Base-by-base conservation (phyloP, 1,139 yeast species). In the Nematodospora anomalae region DNA sequence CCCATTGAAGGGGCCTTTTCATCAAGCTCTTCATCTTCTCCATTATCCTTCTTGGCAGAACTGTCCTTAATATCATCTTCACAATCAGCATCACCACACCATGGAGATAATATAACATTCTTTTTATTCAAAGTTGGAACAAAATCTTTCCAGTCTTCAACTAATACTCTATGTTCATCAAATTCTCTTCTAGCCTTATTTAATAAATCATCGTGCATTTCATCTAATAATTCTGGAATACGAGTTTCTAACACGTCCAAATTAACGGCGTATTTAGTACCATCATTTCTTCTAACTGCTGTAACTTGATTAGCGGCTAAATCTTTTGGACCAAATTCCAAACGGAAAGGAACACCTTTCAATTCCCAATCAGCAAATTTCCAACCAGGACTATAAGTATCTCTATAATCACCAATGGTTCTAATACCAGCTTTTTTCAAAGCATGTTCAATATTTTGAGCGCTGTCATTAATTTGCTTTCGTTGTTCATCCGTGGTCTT, bases 1-100 rank as follows among this genome's bases (percentile, higher is more conserved):
- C 99, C 99, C 99, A 94, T 94, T 42, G 95, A 83, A 57, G 98
- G 98, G 18, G 98, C 89, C 65, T 86, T 85, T 54, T 92, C 98
- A 59, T 94, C 99, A 35, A 75, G 86, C 58, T 85, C 96, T 56
- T 79, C 87, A 37, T 83, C 94, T 46, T 80, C 88, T 44, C 87
- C 90, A 51, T 85, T 81, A 50, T 80, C 81, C 57, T 80, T 84
- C 62, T 79, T 83, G 24, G 96, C 92, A 30, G 97, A 88, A 32
- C 87, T 74, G 37, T 90, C 96, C 74, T 92, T 94, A 66, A 94
- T 94, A 51, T 86, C 94, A 53, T 94, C 98, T 68, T 94, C 99
- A 76, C 98, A 92, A 49, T 80, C 95, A 53, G 76, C 76, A 42
- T 67, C 84, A 48, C 97, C 97, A 79, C 98, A 92, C 96, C 97